Base-by-base conservation (phyloP, 306 rosid species). In the Cyclanthera cordifolia region DNA sequence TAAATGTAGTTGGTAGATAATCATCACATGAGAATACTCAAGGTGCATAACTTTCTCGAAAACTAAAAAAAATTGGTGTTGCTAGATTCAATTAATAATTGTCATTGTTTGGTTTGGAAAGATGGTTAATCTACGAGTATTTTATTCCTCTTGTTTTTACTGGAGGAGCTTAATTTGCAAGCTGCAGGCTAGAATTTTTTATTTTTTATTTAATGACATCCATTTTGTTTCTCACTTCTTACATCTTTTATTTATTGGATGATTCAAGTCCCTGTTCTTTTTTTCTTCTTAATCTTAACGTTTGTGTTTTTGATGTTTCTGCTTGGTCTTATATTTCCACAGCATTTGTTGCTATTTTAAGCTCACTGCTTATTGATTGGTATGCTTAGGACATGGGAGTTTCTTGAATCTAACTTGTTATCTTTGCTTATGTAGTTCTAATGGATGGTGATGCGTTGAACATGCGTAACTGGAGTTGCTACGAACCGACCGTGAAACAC, bases 381-480 rank as follows among this genome's bases (percentile, higher is more conserved):
- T 57, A 34, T 53, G 25, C 69, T 72, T 68, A 37, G 67, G 76
- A 72, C 74, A 9, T 53, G 30, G 67, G 45, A 21, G 58, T 27
- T 34, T 58, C 69, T 71, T 67, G 61, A 68, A 49, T 32, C 72
- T 59, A 4, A 59, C 21, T 25, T 66, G 71, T 66, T 25, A 23
- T 45, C 77, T 52, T 49, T 70, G 41, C 67, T 73, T 70, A 76
- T 49, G 77, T 83, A 89, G 98, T 81, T 85, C 61, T 53, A 53
- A 92, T 92, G 98, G 98, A 92, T 68, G 96, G 88, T 74, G 96
- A 92, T 82, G 85, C 87, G 8, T 69, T 92, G 83, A 92, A 89
- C 81, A 92, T 92, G 89, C 85, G 93, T 72, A 89, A 89, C 74
- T 92, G 98, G 98, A 95, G 96, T 56, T 92, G 85, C 68, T 92